Evolutionary conservation across 768 basidiomycete species (phyloP), one percentile per base, ranked within the genome.

Genomic region (Pleurotus ostreatus): DNA sequence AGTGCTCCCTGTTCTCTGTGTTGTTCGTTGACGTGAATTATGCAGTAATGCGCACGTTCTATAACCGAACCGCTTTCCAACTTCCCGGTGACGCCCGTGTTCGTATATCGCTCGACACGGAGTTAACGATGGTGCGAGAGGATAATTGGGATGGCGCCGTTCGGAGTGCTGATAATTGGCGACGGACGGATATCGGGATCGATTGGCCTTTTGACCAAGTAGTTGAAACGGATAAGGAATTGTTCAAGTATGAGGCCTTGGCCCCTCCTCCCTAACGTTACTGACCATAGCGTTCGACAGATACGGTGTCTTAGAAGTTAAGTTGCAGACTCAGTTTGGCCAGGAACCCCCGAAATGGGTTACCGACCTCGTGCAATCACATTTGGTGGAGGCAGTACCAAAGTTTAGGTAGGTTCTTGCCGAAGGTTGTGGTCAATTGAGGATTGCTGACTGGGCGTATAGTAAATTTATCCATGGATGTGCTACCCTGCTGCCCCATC

Each of bases 11-110:
- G 38, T 51, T 16, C 25, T 37, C 9, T 46, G 34, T 23, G 30
- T 13, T 55, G 37, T 44, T 44, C 40, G 0, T 54, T 11, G n/a
- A 9, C 34, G n/a, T 26, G 49, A 18, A 39, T 9, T 9, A 12
- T 15, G 7, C 54, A 95, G 96, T 98, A 38, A 86, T 96, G 88
- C 83, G 96, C 16, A 93, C 95, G 7, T 99, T 98, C 74, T 99
- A 98, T 75, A 97, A 98, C 67, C 89, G 97, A 41, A 98, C 97
- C 12, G 97, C 97, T 1, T 99, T 99, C 79, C 97, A 99, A 71
- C 83, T 99, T 20, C 97, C 97, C 7, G 96, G 96, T 18, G 96
- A 99, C 66, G 96, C 94, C n/a, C 85, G 93, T 51, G 97, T 99
- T 38, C 94, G 97, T 49, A 98, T 99, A 58, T 98, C 97, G 15